Evolutionary conservation across 352 stramenopile species (phyloP), one percentile per base, ranked within the genome.

Genomic region (Phytophthora pseudosyringae): DNA sequence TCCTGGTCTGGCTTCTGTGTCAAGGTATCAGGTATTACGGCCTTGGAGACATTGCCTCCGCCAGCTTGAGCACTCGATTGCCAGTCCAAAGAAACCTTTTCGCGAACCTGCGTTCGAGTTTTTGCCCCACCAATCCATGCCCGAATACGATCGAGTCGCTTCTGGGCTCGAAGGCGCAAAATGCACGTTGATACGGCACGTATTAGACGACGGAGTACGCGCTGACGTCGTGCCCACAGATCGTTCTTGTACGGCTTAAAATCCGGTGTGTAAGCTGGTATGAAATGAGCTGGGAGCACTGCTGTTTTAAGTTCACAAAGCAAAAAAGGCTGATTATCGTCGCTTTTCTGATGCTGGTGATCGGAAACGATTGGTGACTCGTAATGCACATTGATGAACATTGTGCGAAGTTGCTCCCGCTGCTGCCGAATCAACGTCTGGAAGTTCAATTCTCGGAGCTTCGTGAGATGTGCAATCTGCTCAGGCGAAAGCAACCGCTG

Each of bases 231-330:
- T 1, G 60, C 52, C 91, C 89, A 97, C 59, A 97, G 47, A 60
- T 97, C 88, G 59, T 96, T 97, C 71, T 92, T 91, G 73, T 95
- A 91, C 26, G 62, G 58, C 55, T 97, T 95, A 52, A 93, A 98
- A 45, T 95, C 84, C 0, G 82, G 80, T 6, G 35, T 39, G 54
- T 81, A 70, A 6, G 47, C 47, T 16, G 57, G 58, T 31, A 56
- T 33, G 28, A 80, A 86, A 32, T 86, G 66, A 4, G 71, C 84
- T 7, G 82, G 79, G 13, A 94, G 64, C 18, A 73, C 71, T 28
- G 67, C 41, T 32, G 75, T 77, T 38, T 77, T 69, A 12, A 65
- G 33, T 7, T 76, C 58, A 26, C 45, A 56, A 15, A 64, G 56
- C 16, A 68, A 15, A 18, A 64, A 41, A 49, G 18, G 45, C 40